phyloP scores from a whole-genome alignment of 2,329 filamentous ascomycete genomes.

The Colletotrichum noveboracense region DNA sequence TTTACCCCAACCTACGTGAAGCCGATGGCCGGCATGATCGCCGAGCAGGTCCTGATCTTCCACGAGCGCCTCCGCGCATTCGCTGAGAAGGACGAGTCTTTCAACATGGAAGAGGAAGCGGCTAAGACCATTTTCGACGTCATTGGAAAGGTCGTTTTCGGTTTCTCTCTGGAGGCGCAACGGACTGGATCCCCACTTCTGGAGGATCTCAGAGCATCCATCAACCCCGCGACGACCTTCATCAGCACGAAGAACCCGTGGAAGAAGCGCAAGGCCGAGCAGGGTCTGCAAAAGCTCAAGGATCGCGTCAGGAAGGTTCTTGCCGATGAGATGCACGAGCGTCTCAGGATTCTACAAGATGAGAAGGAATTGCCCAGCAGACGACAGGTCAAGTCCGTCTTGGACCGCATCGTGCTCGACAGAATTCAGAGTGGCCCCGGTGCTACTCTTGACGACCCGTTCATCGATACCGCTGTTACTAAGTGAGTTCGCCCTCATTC shows the following conservation, averaged over 20 bases:
- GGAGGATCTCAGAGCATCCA: conserved; percentile 19
- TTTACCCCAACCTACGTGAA: conserved; percentile 30
- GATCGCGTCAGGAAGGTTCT: conserved; percentile 1
- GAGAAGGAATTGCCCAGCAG: conserved; percentile 22
- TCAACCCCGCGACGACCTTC: conserved; percentile 12
- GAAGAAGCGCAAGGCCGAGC: conserved; percentile 8
- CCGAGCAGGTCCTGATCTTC: conserved; percentile 29
- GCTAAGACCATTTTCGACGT: conserved; percentile 29
- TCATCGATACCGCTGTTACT: conserved; percentile 25
- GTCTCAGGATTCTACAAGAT: conserved; percentile 3
- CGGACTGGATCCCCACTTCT: conserved; percentile 19
- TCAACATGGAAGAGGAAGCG: conserved; percentile 27
- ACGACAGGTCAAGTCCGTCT: conserved; percentile 22
- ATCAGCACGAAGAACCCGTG: conserved; percentile 9
- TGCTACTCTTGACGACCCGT: conserved; percentile 12
- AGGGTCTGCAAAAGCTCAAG: conserved; percentile 2
- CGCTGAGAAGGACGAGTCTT: conserved; percentile 18
- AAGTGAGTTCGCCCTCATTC: neutral
- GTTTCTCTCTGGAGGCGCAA: conserved; percentile 24
- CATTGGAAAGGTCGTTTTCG: conserved; percentile 27
- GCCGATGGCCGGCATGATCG: conserved; percentile 27
- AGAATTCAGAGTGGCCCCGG: conserved; percentile 15
- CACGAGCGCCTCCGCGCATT: conserved; percentile 21
- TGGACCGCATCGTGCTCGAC: conserved; percentile 29
- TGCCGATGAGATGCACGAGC: conserved; percentile 8